Evolutionary conservation across 2,329 filamentous ascomycete genomes (phyloP).

Genomic region (Diaporthe citri): DNA sequence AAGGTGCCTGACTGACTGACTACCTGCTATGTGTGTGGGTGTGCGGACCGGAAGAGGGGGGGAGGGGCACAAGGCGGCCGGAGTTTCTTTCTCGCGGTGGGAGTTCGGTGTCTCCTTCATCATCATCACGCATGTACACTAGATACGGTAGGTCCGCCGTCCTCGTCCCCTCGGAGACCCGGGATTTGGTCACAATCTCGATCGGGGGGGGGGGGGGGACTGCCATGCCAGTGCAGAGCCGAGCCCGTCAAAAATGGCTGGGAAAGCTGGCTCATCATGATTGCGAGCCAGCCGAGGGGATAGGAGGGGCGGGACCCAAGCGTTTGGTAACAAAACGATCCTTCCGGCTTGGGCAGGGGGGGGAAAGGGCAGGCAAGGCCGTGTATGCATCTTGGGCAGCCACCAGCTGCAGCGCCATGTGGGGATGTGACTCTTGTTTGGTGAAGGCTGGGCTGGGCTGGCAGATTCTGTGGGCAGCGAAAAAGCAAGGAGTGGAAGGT

Average conservation of each 20-base stretch:
- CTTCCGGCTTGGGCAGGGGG: neutral
- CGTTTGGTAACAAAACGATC: conserved; percentile 8
- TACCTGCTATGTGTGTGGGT: neutral
- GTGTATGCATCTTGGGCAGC: conserved; percentile 16
- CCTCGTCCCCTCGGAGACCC: conserved; percentile 9
- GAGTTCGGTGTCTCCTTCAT: neutral
- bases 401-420: neutral
- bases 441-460: neutral
- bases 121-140: neutral
- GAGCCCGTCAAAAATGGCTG: conserved; percentile 1
- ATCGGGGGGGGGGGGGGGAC: neutral
- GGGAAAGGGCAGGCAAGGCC: neutral
- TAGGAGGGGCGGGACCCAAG: conserved; percentile 17
- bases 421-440: neutral
- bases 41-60: neutral
- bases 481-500: neutral
- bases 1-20: neutral
- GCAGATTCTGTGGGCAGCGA: conserved; percentile 21
- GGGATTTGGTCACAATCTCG: conserved; percentile 15
- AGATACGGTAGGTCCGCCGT: neutral
- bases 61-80: neutral
- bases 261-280: neutral
- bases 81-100: neutral
- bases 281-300: neutral
- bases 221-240: neutral